A percentile compares a stretch with the other conserved stretches of the same genome.
Conservation (phyloP, 2,329 filamentous ascomycete genomes). For the Fusarium keratoplasticum region DNA sequence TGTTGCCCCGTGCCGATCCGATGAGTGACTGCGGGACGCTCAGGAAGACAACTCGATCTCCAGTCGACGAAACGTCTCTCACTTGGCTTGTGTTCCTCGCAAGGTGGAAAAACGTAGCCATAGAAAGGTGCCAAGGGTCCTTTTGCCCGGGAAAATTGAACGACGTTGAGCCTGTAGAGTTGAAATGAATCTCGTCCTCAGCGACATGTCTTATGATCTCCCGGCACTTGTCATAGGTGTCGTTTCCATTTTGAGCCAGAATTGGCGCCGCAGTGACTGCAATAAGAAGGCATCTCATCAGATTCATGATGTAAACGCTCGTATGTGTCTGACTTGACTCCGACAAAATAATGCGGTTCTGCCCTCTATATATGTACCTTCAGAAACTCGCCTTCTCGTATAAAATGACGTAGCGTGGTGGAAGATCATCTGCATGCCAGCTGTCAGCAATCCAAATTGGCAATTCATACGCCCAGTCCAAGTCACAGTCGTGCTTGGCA, state of each 20-base stretch:
- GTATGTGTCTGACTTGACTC: background rate
- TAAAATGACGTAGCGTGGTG: background rate
- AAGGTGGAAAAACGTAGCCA: background rate
- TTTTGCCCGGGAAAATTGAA: background rate
- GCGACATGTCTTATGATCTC: background rate
- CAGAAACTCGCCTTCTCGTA: background rate
- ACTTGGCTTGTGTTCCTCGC: background rate
- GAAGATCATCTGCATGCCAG: background rate
- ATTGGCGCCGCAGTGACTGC: background rate
- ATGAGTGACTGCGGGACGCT: background rate
- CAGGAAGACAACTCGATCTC: background rate
- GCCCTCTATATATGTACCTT: background rate
- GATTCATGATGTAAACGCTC: background rate
- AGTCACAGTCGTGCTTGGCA: background rate
- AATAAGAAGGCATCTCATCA: background rate
- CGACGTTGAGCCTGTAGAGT: background rate
- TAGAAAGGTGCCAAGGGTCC: background rate
- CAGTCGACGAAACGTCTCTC: background rate
- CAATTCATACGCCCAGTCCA: background rate
- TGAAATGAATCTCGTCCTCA: background rate
- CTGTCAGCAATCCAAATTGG: background rate
- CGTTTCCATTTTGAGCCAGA: background rate
- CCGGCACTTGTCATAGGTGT: background rate
- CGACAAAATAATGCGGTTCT: background rate
- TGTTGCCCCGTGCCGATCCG: background rate